phyloP scores from a whole-genome alignment of 768 basidiomycete species.

The Crucibulum laeve region DNA sequence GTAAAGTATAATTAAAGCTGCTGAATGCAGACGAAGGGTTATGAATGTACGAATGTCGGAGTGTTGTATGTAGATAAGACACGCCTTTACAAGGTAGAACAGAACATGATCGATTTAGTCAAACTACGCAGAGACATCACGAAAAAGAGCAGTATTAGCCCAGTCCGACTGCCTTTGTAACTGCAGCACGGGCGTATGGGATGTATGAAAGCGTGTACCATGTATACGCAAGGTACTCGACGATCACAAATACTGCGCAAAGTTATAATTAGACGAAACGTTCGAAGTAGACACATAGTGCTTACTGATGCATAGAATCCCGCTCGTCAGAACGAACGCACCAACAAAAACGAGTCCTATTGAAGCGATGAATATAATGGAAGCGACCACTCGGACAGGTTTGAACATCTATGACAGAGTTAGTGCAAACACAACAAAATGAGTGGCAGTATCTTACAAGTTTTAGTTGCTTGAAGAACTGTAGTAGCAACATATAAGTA shows the following conservation, averaged over 20 bases:
- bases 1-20: too few species aligned
- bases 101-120: not conserved
- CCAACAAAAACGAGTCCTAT: slow-evolving; percentile 83
- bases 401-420: slow-evolving; percentile 78
- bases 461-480: slow-evolving; percentile 82
- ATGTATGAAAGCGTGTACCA: slow-evolving; percentile 91
- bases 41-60: too few species aligned
- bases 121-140: not conserved
- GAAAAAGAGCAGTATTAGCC: slow-evolving; percentile 22
- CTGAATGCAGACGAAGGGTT: too few species aligned
- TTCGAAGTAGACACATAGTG: not conserved
- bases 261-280: slow-evolving; percentile 6
- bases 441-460: too few species aligned
- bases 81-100: not conserved
- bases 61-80: too few species aligned
- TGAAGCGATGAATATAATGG: slow-evolving; percentile 70
- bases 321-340: slow-evolving; percentile 73
- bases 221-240: slow-evolving; percentile 88
- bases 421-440: not conserved
- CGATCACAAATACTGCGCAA: slow-evolving; percentile 75
- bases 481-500: slow-evolving; percentile 2
- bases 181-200: slow-evolving; percentile 80
- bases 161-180: slow-evolving; percentile 59
- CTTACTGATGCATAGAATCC: slow-evolving; percentile 28
- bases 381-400: slow-evolving; percentile 80